Base-by-base conservation (phyloP, 129 eudicot species). In the Tagetes patula region DNA sequence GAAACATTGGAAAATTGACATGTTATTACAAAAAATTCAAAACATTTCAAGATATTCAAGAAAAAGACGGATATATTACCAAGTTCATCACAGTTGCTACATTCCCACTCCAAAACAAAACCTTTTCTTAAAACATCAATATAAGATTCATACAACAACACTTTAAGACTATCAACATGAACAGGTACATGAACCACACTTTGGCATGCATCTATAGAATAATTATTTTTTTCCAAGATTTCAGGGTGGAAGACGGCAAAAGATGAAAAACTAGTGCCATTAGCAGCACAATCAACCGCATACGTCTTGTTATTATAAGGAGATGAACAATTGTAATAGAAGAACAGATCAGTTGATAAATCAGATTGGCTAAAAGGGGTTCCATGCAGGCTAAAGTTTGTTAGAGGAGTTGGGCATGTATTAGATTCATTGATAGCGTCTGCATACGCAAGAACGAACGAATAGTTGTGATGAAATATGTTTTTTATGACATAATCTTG, bases 41-140 rank as follows among this genome's bases (percentile, higher is more conserved):
- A 43, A 60, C 43, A 30, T 8, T 10, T 36, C 27, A 37, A 33
- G 8, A 58, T 10, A 3, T n/a, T 27, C 20, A 67, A 70, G 60
- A 80, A 70, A 76, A 76, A 54, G 73, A 76, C 6, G 64, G 36
- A 42, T 66, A 20, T 40, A 3, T 43, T 84, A 68, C 95, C 88
- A 37, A 67, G 65, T 67, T 48, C 74, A 31, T 4, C 38, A 79
- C 95, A 88, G 36, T 63, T 75, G 38, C 81, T 75, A 78, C 95
- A 88, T 46, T 46, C 55, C 96, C 96, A 90, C 55, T 83, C 80
- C 74, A 87, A 69, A 46, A 80, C 80, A 87, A 85, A 90, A 43
- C 96, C 94, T 58, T 75, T 85, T 47, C 80, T 80, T 77, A 90
- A 69, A 43, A 87, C 68, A 47, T 82, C 81, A 0, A 74, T 75